These are phyloP conservation scores for Metroxylon sagu DNA, from an alignment of 176 grass and related monocot species.

Conservation along the genomic window DNA sequence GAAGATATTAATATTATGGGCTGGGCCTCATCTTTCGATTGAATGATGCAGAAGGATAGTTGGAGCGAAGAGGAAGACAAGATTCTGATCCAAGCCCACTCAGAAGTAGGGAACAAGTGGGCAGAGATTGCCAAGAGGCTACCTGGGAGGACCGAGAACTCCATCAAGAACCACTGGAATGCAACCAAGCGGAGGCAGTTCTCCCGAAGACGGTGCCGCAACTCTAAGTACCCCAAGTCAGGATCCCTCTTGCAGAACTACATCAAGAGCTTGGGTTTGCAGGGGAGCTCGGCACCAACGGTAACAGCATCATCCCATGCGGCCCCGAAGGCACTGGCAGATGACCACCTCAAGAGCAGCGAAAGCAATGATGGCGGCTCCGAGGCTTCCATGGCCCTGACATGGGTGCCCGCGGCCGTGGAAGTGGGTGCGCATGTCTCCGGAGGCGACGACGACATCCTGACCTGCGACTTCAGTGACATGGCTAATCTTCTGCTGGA, in stretches of 20 bases:
- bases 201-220: constrained; percentile 30
- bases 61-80: constrained; percentile 92
- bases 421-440: neutral
- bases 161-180: constrained; percentile 96
- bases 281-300: constrained; percentile 9
- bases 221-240: constrained; percentile 43
- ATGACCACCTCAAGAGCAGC: neutral
- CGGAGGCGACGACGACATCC: constrained; percentile 18
- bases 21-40: constrained; percentile 7
- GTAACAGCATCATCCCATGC: neutral
- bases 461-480: constrained; percentile 30
- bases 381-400: neutral
- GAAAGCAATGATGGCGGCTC: neutral
- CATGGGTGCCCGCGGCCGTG: neutral
- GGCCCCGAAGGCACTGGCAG: neutral
- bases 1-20: no score
- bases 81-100: constrained; percentile 74
- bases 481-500: constrained; percentile 39
- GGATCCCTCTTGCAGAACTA: constrained; percentile 68
- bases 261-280: constrained; percentile 59
- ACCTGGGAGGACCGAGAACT: constrained; percentile 86
- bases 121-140: constrained; percentile 88
- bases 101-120: constrained; percentile 92
- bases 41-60: constrained; percentile 60
- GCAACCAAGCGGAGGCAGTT: constrained; percentile 82